Percentiles rank a stretch among this genome's conserved stretches.
phyloP scores from a whole-genome alignment of 2,329 filamentous ascomycete species.

The Aspergillus sergii region DNA sequence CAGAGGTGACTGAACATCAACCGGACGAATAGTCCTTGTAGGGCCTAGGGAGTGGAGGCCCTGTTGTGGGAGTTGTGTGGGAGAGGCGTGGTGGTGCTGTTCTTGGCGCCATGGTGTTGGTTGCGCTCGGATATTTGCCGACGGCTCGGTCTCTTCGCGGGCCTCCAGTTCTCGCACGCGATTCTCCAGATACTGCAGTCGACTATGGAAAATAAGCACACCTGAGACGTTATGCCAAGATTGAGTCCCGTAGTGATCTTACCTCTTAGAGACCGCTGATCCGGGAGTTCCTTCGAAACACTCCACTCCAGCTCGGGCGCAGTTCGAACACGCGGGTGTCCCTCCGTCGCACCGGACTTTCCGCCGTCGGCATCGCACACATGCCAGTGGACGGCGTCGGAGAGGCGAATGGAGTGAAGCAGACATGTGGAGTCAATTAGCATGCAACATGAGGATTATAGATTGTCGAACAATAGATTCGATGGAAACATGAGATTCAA shows the following conservation, averaged over 20 bases:
- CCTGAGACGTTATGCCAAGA: too few relatives aligned
- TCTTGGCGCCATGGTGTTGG: too few relatives aligned
- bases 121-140: background rate
- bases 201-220: background rate
- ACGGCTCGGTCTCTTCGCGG: background rate
- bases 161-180: slow-evolving; percentile 4
- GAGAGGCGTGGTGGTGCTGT: background rate
- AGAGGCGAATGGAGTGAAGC: background rate
- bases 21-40: too few relatives aligned
- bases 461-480: too few relatives aligned
- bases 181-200: slow-evolving; percentile 3
- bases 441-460: too few relatives aligned
- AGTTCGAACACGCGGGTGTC: slow-evolving; percentile 9
- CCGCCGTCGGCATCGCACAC: slow-evolving; percentile 1
- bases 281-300: slow-evolving; percentile 8
- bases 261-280: slow-evolving; percentile 6
- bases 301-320: slow-evolving; percentile 9
- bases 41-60: background rate
- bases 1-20: background rate
- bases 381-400: slow-evolving; percentile 1
- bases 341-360: slow-evolving; percentile 14
- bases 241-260: background rate
- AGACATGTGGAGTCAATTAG: background rate
- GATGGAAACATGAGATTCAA: background rate
- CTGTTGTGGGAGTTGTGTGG: background rate